These are phyloP conservation scores for Candida dajiaensis DNA, from an alignment of 805 yeast species.

Conservation along the genomic window DNA sequence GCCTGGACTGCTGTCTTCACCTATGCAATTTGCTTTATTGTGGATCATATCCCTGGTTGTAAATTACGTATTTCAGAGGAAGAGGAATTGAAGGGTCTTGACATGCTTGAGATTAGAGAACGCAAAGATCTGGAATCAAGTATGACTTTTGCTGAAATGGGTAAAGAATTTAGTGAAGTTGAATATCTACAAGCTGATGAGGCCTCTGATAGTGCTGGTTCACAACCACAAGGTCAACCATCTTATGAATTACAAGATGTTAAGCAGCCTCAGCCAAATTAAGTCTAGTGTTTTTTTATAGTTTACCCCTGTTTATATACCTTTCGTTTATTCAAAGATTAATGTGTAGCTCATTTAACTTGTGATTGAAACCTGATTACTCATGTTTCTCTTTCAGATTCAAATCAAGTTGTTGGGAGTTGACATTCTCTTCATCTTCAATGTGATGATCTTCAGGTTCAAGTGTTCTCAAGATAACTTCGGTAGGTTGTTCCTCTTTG, in stretches of 20 bases:
- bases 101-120: slow-evolving; percentile 45
- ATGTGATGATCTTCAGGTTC: slow-evolving; percentile 27
- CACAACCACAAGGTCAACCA: not conserved
- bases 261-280: not conserved
- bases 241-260: not conserved
- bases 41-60: slow-evolving; percentile 47
- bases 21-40: slow-evolving; percentile 35
- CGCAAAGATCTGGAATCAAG: not conserved
- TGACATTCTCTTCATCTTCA: slow-evolving; percentile 27
- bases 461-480: slow-evolving; percentile 28
- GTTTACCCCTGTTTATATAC: not conserved
- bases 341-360: not conserved
- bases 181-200: not conserved
- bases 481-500: slow-evolving; percentile 28
- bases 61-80: slow-evolving; percentile 38
- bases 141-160: slow-evolving; percentile 16
- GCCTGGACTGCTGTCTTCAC: slow-evolving; percentile 43
- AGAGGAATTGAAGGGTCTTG: slow-evolving; percentile 48
- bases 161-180: not conserved
- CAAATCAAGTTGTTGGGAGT: not conserved
- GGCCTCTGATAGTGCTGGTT: not conserved
- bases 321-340: not conserved
- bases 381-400: slow-evolving; percentile 4
- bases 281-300: not conserved
- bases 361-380: too few relatives aligned